A percentile compares a stretch with the other conserved stretches of the same genome.
Evolutionary conservation across 805 yeast genomes (phyloP).

Genomic region (Wilhelminamyces savonicus): DNA sequence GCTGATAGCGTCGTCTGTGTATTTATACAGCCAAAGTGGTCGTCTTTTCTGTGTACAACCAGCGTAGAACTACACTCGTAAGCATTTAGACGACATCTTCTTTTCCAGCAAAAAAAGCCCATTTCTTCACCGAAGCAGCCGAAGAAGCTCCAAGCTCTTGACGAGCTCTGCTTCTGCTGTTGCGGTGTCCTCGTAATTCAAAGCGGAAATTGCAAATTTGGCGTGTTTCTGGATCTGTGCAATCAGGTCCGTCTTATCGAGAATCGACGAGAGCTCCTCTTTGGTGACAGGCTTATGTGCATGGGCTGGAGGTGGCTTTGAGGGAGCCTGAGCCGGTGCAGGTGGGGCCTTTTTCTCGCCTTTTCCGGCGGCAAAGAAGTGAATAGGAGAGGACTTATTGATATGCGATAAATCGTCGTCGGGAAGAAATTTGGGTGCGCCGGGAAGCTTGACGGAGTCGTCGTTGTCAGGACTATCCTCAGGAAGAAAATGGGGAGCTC

Average conservation of each 20-base stretch:
- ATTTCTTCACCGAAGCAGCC: no score
- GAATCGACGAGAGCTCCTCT: slow-evolving; percentile 41
- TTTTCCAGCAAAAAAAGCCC: no score
- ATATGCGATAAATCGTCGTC: slow-evolving; percentile 32
- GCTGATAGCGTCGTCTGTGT: no score
- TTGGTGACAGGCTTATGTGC: slow-evolving; percentile 10
- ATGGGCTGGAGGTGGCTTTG: neutral
- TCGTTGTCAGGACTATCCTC: slow-evolving; percentile 14
- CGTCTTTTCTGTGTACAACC: no score
- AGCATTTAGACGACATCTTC: no score
- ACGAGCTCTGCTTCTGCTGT: slow-evolving; percentile 62
- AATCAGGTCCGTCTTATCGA: slow-evolving; percentile 51
- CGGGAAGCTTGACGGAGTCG: slow-evolving; percentile 27
- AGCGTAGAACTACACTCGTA: no score
- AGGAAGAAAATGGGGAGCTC: slow-evolving; percentile 33
- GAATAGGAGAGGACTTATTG: slow-evolving; percentile 32
- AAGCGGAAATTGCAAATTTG: slow-evolving; percentile 71
- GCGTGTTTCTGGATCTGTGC: slow-evolving; percentile 61
- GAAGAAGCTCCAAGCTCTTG: slow-evolving; percentile 47
- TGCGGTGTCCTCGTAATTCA: slow-evolving; percentile 66
- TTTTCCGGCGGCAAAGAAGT: slow-evolving; percentile 16
- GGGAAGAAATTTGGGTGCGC: slow-evolving; percentile 37
- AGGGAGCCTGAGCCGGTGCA: neutral
- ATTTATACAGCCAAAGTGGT: no score
- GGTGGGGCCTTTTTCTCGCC: neutral